These are phyloP conservation scores for Podospora comata DNA, from an alignment of 495 filamentous ascomycete species.

Conservation along the genomic window DNA sequence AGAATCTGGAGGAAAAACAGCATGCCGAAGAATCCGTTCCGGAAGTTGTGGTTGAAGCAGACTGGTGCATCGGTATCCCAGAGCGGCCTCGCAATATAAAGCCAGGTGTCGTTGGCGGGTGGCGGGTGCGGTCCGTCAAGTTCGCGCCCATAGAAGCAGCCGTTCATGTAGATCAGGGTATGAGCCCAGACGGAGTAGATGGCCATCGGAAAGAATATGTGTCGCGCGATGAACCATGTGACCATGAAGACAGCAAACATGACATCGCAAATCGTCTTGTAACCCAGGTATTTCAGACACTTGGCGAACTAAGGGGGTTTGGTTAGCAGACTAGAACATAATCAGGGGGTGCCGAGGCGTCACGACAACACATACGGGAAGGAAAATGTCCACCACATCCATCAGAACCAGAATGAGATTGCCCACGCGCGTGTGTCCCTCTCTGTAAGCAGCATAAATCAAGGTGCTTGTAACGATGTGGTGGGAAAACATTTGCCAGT, in stretches of 20 bases:
- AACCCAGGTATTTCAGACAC: slow-evolving; percentile 85
- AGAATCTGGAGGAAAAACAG: slow-evolving; percentile 76
- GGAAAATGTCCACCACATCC: slow-evolving; percentile 86
- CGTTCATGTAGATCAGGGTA: slow-evolving; percentile 60
- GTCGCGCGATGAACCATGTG: slow-evolving; percentile 79
- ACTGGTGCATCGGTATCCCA: slow-evolving; percentile 62
- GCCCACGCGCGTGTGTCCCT: slow-evolving; percentile 79
- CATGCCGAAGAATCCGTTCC: slow-evolving; percentile 69
- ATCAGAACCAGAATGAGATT: slow-evolving; percentile 87
- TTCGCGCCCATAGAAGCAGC: slow-evolving; percentile 60
- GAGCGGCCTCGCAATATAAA: slow-evolving; percentile 67
- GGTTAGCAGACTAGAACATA: not conserved
- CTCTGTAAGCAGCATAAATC: slow-evolving; percentile 75
- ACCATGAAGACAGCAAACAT: slow-evolving; percentile 85
- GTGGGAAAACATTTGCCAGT: slow-evolving; percentile 93
- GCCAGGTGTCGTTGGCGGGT: slow-evolving; percentile 53
- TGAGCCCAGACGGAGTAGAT: slow-evolving; percentile 80
- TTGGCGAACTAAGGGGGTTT: slow-evolving; percentile 68
- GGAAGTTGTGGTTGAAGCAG: slow-evolving; percentile 70
- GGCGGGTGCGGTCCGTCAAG: slow-evolving; percentile 53
- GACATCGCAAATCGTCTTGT: slow-evolving; percentile 70
- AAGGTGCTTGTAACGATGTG: slow-evolving; percentile 85
- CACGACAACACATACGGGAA: slow-evolving; percentile 63
- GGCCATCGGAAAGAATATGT: slow-evolving; percentile 72
- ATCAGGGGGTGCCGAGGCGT: not conserved